A percentile compares a stretch with the other conserved stretches of the same genome.
Evolutionary conservation across 164 flowering plant species (phyloP).

Genomic region (Chimonanthus salicifolius): DNA sequence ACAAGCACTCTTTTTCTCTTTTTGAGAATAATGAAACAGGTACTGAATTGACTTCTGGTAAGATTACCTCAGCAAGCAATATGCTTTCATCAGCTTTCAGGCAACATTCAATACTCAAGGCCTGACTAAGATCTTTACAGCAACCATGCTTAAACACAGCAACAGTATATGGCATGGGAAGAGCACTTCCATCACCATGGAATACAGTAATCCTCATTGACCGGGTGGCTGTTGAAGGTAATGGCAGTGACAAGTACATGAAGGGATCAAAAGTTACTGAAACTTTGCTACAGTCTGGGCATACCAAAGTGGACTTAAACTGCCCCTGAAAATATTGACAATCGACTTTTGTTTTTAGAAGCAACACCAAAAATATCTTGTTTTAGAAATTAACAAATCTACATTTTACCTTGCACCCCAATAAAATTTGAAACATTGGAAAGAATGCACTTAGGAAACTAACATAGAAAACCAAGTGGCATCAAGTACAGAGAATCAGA

Average conservation of each 20-base stretch:
- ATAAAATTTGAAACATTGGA: not conserved
- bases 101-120: constrained; percentile 66
- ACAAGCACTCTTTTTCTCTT: not conserved
- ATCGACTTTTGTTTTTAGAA: constrained; percentile 1
- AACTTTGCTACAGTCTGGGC: constrained; percentile 77
- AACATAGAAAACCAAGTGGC: not conserved
- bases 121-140: constrained; percentile 59
- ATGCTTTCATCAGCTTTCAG: constrained; percentile 61
- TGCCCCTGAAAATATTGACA: constrained; percentile 61
- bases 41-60: not conserved
- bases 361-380: not conserved
- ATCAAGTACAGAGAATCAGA: not conserved
- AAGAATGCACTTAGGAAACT: not conserved
- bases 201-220: constrained; percentile 72
- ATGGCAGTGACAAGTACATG: constrained; percentile 46
- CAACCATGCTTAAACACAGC: constrained; percentile 61
- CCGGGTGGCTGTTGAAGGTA: constrained; percentile 33
- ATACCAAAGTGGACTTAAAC: constrained; percentile 86
- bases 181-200: constrained; percentile 73
- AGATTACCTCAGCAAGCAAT: constrained; percentile 77
- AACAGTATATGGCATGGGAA: constrained; percentile 88
- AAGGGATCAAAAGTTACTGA: constrained; percentile 95
- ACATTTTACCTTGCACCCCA: not conserved
- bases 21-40: not conserved
- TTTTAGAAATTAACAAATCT: not conserved